phyloP scores from a whole-genome alignment of 2,329 filamentous ascomycete species.

The Aspergillus sergii region DNA sequence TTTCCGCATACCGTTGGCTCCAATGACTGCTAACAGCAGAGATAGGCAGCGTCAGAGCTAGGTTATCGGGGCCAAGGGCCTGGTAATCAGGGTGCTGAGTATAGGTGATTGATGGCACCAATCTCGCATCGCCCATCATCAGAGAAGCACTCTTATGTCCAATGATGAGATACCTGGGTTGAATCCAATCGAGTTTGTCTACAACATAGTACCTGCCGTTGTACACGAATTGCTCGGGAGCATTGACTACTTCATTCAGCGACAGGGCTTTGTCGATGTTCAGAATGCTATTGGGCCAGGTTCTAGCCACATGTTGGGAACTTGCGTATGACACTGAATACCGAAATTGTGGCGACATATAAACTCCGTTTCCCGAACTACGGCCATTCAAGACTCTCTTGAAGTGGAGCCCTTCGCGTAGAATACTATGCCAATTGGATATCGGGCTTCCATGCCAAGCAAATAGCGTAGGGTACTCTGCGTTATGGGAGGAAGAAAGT shows the following conservation, averaged over 20 bases:
- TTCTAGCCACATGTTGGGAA: neutral
- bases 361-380: constrained; percentile 76
- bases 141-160: constrained; percentile 25
- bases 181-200: constrained; percentile 78
- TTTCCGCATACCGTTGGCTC: neutral
- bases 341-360: constrained; percentile 66
- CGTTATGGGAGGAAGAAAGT: constrained; percentile 37
- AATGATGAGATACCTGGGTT: constrained; percentile 82
- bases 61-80: constrained; percentile 43
- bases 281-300: constrained; percentile 70
- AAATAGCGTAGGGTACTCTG: constrained; percentile 70
- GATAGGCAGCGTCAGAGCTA: constrained; percentile 49
- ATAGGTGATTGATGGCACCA: constrained; percentile 27
- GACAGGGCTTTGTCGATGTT: constrained; percentile 64
- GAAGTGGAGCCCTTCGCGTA: constrained; percentile 79
- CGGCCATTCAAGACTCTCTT: constrained; percentile 65
- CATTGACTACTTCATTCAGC: constrained; percentile 84
- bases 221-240: constrained; percentile 62
- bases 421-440: constrained; percentile 85
- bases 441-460: constrained; percentile 83
- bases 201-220: constrained; percentile 68
- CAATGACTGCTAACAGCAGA: constrained; percentile 48
- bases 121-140: neutral
- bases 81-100: constrained; percentile 40
- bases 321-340: constrained; percentile 59